Conservation (phyloP, 192 early-diverging fungal genomes). For the Piromyces sp. region DNA sequence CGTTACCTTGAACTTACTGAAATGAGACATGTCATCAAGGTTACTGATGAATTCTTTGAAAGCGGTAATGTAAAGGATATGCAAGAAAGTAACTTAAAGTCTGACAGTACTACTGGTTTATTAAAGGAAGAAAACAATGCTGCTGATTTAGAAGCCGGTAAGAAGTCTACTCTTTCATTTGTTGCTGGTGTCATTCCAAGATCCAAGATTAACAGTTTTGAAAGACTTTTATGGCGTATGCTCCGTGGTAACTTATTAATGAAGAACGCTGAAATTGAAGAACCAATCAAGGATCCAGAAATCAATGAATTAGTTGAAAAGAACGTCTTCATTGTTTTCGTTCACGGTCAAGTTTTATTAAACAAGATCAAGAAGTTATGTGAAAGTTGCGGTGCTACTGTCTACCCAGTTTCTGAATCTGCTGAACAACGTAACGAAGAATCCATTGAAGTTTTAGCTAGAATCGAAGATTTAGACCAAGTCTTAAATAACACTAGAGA, state of each 20-base stretch:
- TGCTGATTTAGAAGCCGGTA: conserved; percentile 10
- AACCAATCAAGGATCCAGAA: conserved; percentile 76
- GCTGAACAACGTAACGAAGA: conserved; percentile 71
- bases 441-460: conserved; percentile 55
- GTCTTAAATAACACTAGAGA: conserved; percentile 75
- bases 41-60: conserved; percentile 68
- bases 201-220: conserved; percentile 65
- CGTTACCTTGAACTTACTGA: conserved; percentile 78
- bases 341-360: conserved; percentile 80
- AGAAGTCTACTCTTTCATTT: conserved; percentile 17
- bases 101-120: neutral
- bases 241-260: conserved; percentile 93
- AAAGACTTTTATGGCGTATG: conserved; percentile 90
- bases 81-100: conserved; percentile 10
- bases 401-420: conserved; percentile 73
- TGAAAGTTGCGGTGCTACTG: conserved; percentile 84
- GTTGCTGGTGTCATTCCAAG: conserved; percentile 90
- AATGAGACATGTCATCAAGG: conserved; percentile 70
- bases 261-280: conserved; percentile 90
- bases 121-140: conserved; percentile 11
- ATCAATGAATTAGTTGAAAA: conserved; percentile 79
- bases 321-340: conserved; percentile 97
- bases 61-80: conserved; percentile 23
- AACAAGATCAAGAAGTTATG: conserved; percentile 83
- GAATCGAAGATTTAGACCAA: conserved; percentile 73